Base-by-base conservation (phyloP, 164 flowering plant species). In the Akebia trifoliata region DNA sequence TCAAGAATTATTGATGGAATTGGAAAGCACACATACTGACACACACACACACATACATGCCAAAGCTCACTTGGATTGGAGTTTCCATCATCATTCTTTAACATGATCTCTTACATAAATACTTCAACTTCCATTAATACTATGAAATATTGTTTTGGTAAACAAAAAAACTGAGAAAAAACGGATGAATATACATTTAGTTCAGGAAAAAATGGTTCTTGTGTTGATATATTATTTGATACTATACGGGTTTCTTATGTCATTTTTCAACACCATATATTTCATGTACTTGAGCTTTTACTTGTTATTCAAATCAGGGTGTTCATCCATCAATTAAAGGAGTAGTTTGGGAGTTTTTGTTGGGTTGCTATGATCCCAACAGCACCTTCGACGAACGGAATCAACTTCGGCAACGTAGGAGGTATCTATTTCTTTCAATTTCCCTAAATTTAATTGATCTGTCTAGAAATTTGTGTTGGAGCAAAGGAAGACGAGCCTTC, bases 321-420 rank as follows among this genome's bases (percentile, higher is more conserved):
- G 74, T 92, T 59, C 96, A 88, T 73, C 98, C 98, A 59, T 72
- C 83, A 40, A 82, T 92, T 28, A 86, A 82, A 75, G 95, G 85
- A 17, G 76, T 21, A 48, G 98, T 88, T 12, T 92, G 93, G 98
- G 98, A 88, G 71, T 92, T 92, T 64, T 67, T 92, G 66, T 61
- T 92, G 70, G 96, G 96, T 44, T 88, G 98, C 68, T 92, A 55
- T 75, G 90, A 85, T 75, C 96, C 98, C 25, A 76, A 74, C 60
- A 92, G 92, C 77, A 83, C 87, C 6, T 83, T 63, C 42, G 82
- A 82, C 29, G 87, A 85, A 53, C 74, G 98, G 57, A 70, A 70
- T 69, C 70, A 65, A 60, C 72, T 86, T 60, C 83, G 94, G 66
- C 72, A 76, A 57, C 71, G 26, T 6, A 69, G 93, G 48, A 84